Base-by-base conservation (phyloP, 192 early-diverging fungal genomes). In the Podila horticola region DNA sequence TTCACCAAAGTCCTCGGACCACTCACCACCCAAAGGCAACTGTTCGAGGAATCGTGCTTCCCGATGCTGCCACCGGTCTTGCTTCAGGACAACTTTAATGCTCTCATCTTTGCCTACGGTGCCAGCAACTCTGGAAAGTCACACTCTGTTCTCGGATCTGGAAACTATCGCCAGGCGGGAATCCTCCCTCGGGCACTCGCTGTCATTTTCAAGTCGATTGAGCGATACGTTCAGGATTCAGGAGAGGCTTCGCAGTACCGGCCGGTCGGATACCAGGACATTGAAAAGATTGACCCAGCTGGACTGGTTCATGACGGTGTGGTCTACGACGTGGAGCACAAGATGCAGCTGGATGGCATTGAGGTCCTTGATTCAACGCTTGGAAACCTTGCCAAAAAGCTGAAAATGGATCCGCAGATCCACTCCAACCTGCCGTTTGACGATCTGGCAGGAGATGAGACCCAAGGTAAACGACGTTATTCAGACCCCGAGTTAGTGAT, bases 111-210 rank as follows among this genome's bases (percentile, higher is more conserved):
- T 74, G 84, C 92, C 4, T 93, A 93, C 60, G 92, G 93, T 4
- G 86, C 88, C 31, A 92, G 90, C 13, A 91, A 92, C 63, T 91
- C 89, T 26, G 93, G 92, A 49, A 93, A 93, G 67, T 92, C 92
- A 2, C 88, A 90, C 59, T 89, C 91, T 2, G 88, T 92, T 66
- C 87, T 91, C 71, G 91, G 91, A 1, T 86, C 69, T 8, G 41
- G 68, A 22, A 51, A 59, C 17, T 19, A 38, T 5, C 64, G 58
- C 4, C 73, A 82, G 12, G 81, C 87, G 8, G 91, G 92, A 5
- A 61, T 94, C 52, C 62, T 94, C 8, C 89, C 91, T 17, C 83
- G 90, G 12, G 81, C 90, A 6, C 55, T 94, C 24, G 85, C 87
- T 72, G 86, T 88, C 0, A 71, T 94, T 1, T 85, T 92, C 58